Evolutionary conservation across 306 rosid species (phyloP).

Genomic region (Sesbania bispinosa): DNA sequence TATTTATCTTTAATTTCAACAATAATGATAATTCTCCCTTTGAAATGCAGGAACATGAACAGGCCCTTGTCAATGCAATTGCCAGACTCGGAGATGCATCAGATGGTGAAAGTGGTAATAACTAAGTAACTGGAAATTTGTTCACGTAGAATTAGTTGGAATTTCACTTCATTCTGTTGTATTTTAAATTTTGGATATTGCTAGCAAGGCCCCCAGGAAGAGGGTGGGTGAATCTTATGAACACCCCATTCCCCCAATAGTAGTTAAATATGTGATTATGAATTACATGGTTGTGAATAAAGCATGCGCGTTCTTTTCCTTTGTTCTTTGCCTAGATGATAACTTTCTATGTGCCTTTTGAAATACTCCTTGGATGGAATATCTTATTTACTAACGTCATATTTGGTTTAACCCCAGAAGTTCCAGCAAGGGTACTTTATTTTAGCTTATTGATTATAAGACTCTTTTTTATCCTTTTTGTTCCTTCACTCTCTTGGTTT

Average conservation of each 20-base stretch:
- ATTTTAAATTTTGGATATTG: constrained; percentile 32
- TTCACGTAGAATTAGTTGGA: constrained; percentile 27
- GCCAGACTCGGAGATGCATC: constrained; percentile 81
- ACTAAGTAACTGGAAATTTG: constrained; percentile 34
- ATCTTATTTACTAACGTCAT: background rate
- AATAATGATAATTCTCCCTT: constrained; percentile 20
- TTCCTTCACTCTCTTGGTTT: constrained; percentile 39
- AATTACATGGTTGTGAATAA: constrained; percentile 3
- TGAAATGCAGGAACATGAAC: constrained; percentile 75
- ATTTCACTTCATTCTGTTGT: constrained; percentile 38
- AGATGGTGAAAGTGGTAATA: constrained; percentile 94
- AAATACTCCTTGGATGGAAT: background rate
- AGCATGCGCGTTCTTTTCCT: background rate
- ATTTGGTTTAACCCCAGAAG: background rate
- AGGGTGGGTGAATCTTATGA: too few relatives aligned
- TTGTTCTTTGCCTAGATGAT: too few relatives aligned
- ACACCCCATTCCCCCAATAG: background rate
- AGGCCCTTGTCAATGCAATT: constrained; percentile 75
- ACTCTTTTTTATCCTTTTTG: constrained; percentile 1
- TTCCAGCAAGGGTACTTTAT: constrained; percentile 12
- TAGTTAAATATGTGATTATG: background rate
- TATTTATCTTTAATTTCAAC: background rate
- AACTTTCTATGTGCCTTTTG: too few relatives aligned
- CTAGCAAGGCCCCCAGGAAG: constrained; percentile 11
- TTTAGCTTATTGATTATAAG: constrained; percentile 18